A percentile compares a stretch with the other conserved stretches of the same genome.
Conservation (phyloP, 257 asterid species). For the Voacanga thouarsii region DNA sequence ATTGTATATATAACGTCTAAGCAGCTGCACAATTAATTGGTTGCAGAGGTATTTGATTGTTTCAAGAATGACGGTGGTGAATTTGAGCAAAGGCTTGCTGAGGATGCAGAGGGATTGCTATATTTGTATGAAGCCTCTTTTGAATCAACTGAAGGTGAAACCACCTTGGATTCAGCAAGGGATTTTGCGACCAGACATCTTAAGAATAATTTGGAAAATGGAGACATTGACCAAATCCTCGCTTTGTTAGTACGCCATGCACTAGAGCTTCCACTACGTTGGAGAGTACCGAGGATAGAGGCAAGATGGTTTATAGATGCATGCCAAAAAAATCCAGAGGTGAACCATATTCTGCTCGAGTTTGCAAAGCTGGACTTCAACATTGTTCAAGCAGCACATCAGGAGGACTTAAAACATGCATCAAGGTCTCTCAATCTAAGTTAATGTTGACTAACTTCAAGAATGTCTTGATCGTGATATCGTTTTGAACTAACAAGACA, state of each 20-base stretch:
- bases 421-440: background rate
- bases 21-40: background rate
- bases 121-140: slow-evolving; percentile 29
- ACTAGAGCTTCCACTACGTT: background rate
- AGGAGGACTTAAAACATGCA: slow-evolving; percentile 8
- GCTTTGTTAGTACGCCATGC: background rate
- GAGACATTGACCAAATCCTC: slow-evolving; percentile 9
- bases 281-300: slow-evolving; percentile 20
- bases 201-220: slow-evolving; percentile 17
- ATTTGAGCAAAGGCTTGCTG: slow-evolving; percentile 9
- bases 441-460: no score
- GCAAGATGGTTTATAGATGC: slow-evolving; percentile 16
- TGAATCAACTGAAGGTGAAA: slow-evolving; percentile 17
- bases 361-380: slow-evolving; percentile 20
- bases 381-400: slow-evolving; percentile 18
- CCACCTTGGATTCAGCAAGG: slow-evolving; percentile 15
- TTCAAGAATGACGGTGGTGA: slow-evolving; percentile 17
- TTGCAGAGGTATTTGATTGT: slow-evolving; percentile 20
- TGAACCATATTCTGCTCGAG: slow-evolving; percentile 13
- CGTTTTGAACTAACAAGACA: no score
- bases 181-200: slow-evolving; percentile 9
- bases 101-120: slow-evolving; percentile 24
- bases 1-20: no score
- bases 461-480: background rate
- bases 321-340: slow-evolving; percentile 2